phyloP scores from a whole-genome alignment of 1,284 basidiomycete genomes.

The Hypsizygus ulmarius region DNA sequence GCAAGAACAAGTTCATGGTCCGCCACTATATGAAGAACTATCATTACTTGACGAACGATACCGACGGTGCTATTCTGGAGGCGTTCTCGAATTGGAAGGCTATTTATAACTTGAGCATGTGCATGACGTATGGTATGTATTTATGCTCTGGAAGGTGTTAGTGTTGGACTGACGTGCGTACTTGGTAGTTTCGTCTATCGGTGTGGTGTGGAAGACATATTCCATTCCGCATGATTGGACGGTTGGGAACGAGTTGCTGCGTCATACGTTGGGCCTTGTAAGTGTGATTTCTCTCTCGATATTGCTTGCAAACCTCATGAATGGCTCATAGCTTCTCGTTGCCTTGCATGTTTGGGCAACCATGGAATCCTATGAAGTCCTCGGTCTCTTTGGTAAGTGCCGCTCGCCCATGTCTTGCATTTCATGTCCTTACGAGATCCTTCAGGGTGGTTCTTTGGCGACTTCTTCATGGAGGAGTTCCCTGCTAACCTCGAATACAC shows the following conservation, averaged over 20 bases:
- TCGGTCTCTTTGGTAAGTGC: constrained; percentile 81
- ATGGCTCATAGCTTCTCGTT: constrained; percentile 65
- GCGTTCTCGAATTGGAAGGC: constrained; percentile 96
- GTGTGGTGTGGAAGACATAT: constrained; percentile 88
- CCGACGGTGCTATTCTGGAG: constrained; percentile 77
- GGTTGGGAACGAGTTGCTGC: constrained; percentile 84
- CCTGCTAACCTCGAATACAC: constrained; percentile 92
- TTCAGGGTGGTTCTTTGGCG: constrained; percentile 93
- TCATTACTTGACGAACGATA: constrained; percentile 67
- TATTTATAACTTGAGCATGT: constrained; percentile 88
- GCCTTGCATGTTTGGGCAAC: constrained; percentile 92
- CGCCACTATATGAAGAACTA: constrained; percentile 93
- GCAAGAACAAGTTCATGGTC: constrained; percentile 85
- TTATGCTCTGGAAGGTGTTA: too few species aligned
- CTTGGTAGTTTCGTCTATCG: constrained; percentile 69
- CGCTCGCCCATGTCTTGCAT: neutral
- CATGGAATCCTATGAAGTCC: constrained; percentile 85
- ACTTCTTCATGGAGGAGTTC: constrained; percentile 96
- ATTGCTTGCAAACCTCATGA: neutral
- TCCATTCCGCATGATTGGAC: constrained; percentile 80
- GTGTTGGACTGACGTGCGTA: neutral
- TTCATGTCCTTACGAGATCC: constrained; percentile 5
- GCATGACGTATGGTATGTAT: constrained; percentile 87
- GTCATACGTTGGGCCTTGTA: constrained; percentile 84
- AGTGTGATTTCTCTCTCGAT: constrained; percentile 29